Base-by-base conservation (phyloP, 805 yeast species). In the Wickerhamomyces strasburgensis region DNA sequence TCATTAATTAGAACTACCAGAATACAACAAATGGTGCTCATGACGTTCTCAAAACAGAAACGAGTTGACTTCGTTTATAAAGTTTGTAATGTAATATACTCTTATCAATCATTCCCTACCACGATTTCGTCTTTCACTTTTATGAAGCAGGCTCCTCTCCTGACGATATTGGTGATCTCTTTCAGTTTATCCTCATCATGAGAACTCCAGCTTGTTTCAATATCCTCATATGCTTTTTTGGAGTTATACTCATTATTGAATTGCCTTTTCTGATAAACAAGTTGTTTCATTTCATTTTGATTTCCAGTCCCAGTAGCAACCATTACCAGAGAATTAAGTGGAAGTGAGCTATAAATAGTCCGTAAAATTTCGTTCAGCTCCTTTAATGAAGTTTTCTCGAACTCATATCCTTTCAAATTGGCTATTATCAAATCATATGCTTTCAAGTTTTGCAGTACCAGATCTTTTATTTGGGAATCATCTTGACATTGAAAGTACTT, bases 301-400 rank as follows among this genome's bases (percentile, higher is more conserved):
- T 78, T 76, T 9, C 87, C 86, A 34, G 72, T 63, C 2, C 84
- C 86, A 0, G 85, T 69, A 48, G 76, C 65, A 1, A 87, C 51
- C 1, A 86, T 61, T 13, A 89, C 47, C 16, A 79, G 58, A 0
- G 95, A 71, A 25, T 78, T 70, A 3, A 62, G 58, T 0, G 95
- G 85, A 15, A 84, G 49, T 2, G 55, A 43, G 1, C 65, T 59
- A 51, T 80, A 76, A 13, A 89, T 60, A 27, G 54, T 54, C 13
- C 56, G 44, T 6, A 89, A 45, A 23, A 80, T 57, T 2, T 49
- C 43, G 46, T 74, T 72, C 9, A 83, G 53, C 5, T 54, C 53
- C 3, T 19, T 7, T n/a, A 5, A 30, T 31, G 4, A 36, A 13
- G 23, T 39, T 13, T 14, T 14, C 6, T 44, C 13, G 40, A 21